Evolutionary conservation across 257 asterid species (phyloP).

Genomic region (Eucommia ulmoides): DNA sequence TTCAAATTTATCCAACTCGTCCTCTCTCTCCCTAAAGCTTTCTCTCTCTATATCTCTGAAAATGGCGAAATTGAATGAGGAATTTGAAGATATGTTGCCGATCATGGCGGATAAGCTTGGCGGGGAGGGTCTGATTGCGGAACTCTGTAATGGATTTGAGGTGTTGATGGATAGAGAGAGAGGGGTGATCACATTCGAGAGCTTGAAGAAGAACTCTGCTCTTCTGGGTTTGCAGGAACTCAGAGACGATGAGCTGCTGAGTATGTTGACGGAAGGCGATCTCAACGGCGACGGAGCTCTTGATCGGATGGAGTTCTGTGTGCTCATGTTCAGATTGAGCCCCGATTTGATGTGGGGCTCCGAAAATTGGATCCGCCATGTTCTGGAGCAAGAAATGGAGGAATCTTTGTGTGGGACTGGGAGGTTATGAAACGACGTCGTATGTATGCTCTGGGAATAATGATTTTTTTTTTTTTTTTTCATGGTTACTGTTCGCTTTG

Average conservation of each 20-base stretch:
- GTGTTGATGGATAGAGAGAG: constrained; percentile 9
- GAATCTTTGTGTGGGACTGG: too few relatives aligned
- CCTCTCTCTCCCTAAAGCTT: too few relatives aligned
- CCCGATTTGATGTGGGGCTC: constrained; percentile 8
- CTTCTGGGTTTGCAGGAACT: constrained; percentile 15
- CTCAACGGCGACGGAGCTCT: constrained; percentile 15
- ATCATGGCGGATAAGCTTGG: constrained; percentile 12
- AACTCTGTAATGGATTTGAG: constrained; percentile 13
- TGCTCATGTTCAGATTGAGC: constrained; percentile 22
- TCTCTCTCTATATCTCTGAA: too few relatives aligned
- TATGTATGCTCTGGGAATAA: too few relatives aligned
- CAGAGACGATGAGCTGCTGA: constrained; percentile 8
- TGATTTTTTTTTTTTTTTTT: too few relatives aligned
- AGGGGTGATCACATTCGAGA: constrained; percentile 10
- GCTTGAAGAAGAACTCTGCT: constrained; percentile 15
- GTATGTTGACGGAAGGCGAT: constrained; percentile 15
- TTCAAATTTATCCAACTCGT: too few relatives aligned
- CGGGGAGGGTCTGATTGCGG: constrained; percentile 10
- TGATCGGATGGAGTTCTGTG: constrained; percentile 14
- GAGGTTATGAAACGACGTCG: too few relatives aligned
- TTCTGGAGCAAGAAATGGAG: too few relatives aligned
- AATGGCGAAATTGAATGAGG: too few relatives aligned
- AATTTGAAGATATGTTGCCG: constrained; percentile 17
- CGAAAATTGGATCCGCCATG: too few relatives aligned
- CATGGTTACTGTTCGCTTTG: too few relatives aligned